These are phyloP conservation scores for Calcarisporium arbuscula DNA, from an alignment of 2,329 filamentous ascomycete species.

Conservation along the genomic window DNA sequence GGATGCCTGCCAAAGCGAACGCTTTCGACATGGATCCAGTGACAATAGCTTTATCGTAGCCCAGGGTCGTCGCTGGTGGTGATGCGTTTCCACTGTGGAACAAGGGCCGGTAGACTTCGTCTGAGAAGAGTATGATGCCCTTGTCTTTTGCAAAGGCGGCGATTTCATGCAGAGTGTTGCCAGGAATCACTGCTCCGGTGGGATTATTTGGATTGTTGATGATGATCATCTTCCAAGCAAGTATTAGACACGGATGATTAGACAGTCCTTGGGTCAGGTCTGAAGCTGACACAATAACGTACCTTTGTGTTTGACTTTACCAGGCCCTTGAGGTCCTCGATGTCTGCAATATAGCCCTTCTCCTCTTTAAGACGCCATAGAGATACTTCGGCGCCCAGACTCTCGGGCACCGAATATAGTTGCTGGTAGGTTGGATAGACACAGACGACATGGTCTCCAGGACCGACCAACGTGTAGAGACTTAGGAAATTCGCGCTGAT, in stretches of 20 bases:
- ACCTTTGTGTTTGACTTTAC: constrained; percentile 67
- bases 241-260: neutral
- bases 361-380: constrained; percentile 65
- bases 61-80: constrained; percentile 59
- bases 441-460: constrained; percentile 77
- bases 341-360: constrained; percentile 60
- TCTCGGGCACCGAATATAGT: constrained; percentile 67
- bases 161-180: constrained; percentile 52
- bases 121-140: constrained; percentile 61
- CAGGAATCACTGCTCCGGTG: constrained; percentile 64
- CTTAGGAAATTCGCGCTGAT: constrained; percentile 81
- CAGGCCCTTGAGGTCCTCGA: constrained; percentile 58
- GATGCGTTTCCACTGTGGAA: constrained; percentile 62
- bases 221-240: constrained; percentile 31
- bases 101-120: constrained; percentile 80
- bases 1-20: constrained; percentile 74
- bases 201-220: constrained; percentile 78
- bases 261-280: constrained; percentile 1
- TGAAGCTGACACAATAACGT: constrained; percentile 7
- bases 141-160: constrained; percentile 56
- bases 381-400: constrained; percentile 69
- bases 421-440: constrained; percentile 86
- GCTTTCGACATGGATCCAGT: constrained; percentile 83
- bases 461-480: constrained; percentile 64
- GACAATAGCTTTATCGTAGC: constrained; percentile 63